Percentiles rank a stretch among this genome's conserved stretches.
These are phyloP conservation scores for Knufia petricola DNA, from an alignment of 2,329 filamentous ascomycete species.

Conservation along the genomic window DNA sequence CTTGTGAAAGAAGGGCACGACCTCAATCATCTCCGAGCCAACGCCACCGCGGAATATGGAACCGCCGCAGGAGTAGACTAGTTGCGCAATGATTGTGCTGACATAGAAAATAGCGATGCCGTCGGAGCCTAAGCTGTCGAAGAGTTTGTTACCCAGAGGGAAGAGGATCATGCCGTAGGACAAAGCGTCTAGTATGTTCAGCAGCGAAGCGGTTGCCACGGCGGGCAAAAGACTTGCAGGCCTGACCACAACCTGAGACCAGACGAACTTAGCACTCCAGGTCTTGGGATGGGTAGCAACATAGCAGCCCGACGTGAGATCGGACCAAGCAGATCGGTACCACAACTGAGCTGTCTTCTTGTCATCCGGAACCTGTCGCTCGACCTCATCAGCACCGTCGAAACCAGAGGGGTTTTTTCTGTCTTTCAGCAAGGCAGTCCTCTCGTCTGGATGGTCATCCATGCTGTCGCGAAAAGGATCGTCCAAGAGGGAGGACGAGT, in stretches of 20 bases:
- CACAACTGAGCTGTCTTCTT: not conserved
- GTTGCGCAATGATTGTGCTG: conserved; percentile 86
- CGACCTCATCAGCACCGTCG: conserved; percentile 23
- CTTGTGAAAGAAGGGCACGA: conserved; percentile 97
- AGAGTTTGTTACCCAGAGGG: conserved; percentile 76
- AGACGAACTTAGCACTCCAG: conserved; percentile 61
- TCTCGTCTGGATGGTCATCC: conserved; percentile 12
- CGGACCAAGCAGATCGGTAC: not conserved
- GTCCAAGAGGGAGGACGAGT: not conserved
- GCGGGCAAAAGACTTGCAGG: conserved; percentile 69
- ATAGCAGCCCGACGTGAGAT: conserved; percentile 14
- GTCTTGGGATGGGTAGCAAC: conserved; percentile 50
- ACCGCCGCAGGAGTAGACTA: conserved; percentile 74
- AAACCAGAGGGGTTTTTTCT: conserved; percentile 15
- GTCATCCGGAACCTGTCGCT: conserved; percentile 20
- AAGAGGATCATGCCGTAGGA: conserved; percentile 98
- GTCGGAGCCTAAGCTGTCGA: conserved; percentile 75
- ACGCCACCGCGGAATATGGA: conserved; percentile 86
- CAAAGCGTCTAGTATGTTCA: conserved; percentile 88
- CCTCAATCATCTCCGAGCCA: conserved; percentile 96
- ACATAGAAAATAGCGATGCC: conserved; percentile 99
- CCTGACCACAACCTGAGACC: conserved; percentile 53
- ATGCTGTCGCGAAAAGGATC: not conserved
- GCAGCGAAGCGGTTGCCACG: conserved; percentile 74
- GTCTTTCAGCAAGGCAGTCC: conserved; percentile 18